These are phyloP conservation scores for Tulasnella sp. DNA, from an alignment of 768 basidiomycete species.

Conservation along the genomic window DNA sequence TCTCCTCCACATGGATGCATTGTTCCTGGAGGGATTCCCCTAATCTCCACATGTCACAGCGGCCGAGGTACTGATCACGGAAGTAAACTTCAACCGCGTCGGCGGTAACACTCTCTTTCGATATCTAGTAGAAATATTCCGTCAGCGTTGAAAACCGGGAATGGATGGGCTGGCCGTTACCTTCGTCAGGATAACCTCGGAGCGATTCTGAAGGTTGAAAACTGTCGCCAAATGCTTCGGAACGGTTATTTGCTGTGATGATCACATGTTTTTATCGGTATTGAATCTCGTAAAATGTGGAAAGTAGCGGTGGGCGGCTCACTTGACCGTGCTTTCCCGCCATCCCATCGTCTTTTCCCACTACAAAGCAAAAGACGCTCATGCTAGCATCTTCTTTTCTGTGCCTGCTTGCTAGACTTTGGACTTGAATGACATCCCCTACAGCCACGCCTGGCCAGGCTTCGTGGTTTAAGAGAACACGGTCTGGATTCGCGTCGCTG, in stretches of 20 bases:
- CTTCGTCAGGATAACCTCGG: conserved; percentile 68
- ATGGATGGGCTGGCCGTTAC: conserved; percentile 36
- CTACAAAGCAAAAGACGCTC: conserved; percentile 58
- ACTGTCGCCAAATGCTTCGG: conserved; percentile 67
- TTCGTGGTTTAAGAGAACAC: conserved; percentile 64
- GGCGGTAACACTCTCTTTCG: conserved; percentile 57
- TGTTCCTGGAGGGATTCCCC: conserved; percentile 74
- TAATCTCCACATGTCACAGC: conserved; percentile 95
- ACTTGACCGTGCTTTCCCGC: conserved; percentile 5
- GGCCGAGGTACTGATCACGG: conserved; percentile 90
- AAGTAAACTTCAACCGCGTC: conserved; percentile 87
- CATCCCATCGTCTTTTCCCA: conserved; percentile 50
- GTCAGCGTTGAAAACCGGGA: conserved; percentile 1
- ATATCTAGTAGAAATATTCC: conserved; percentile 48
- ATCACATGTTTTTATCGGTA: conserved; percentile 47
- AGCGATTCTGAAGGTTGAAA: conserved; percentile 66
- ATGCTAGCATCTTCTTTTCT: conserved; percentile 39
- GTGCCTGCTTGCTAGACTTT: conserved; percentile 37
- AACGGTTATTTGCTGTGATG: conserved; percentile 60
- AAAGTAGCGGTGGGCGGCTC: not conserved
- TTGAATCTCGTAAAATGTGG: conserved; percentile 32
- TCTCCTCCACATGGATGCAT: conserved; percentile 79
- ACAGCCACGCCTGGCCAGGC: conserved; percentile 75
- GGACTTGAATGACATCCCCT: conserved; percentile 66
- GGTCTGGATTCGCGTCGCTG: conserved; percentile 13